Conservation (phyloP, 176 grass and related monocot genomes). For the Avena insularis region DNA sequence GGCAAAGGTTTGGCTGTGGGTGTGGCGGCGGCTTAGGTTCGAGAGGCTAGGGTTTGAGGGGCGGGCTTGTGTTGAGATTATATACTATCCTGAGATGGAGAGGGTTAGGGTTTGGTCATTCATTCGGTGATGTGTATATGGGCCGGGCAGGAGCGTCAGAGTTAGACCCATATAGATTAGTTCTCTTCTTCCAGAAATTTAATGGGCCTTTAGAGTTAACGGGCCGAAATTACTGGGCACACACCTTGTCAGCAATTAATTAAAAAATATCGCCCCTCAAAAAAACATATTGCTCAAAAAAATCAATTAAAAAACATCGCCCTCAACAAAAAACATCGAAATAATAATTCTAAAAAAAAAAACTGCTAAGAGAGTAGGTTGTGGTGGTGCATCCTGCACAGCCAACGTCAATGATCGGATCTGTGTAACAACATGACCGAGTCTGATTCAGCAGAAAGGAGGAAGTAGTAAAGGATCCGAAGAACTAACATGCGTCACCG, state of each 20-base stretch:
- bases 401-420: no score
- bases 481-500: no score
- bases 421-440: no score
- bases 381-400: no score
- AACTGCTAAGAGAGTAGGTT: no score
- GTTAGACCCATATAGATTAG: background rate
- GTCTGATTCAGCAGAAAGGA: no score
- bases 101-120: conserved; percentile 8
- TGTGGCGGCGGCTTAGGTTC: background rate
- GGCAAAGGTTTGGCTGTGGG: background rate
- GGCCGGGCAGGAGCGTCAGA: background rate
- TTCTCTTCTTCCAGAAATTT: background rate
- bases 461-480: no score
- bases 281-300: no score
- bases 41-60: conserved; percentile 30
- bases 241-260: background rate
- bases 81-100: background rate
- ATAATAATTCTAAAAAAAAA: no score
- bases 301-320: no score
- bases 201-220: background rate
- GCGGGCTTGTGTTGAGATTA: background rate
- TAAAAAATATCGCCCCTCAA: no score
- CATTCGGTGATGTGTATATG: background rate
- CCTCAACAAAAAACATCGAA: no score
- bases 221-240: background rate